A percentile compares a stretch with the other conserved stretches of the same genome.
phyloP scores from a whole-genome alignment of 1,139 yeast species.

The Lodderomyces margitis region DNA sequence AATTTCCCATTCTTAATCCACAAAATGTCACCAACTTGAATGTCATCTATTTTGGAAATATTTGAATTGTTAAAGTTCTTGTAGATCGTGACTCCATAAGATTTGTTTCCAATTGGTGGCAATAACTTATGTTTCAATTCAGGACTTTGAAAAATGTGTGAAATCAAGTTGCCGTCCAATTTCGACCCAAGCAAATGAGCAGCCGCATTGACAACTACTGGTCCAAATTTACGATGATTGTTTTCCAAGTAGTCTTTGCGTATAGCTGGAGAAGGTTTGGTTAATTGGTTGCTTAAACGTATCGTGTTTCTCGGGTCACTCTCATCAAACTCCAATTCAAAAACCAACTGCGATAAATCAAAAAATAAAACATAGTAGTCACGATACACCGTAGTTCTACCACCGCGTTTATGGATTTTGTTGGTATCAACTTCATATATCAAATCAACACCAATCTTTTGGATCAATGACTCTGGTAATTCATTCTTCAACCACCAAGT shows the following conservation, averaged over 20 bases:
- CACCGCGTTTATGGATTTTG: conserved; percentile 56
- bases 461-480: conserved; percentile 55
- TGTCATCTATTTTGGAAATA: conserved; percentile 57
- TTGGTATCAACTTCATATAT: conserved; percentile 67
- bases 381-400: conserved; percentile 47
- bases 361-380: conserved; percentile 74
- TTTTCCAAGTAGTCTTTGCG: conserved; percentile 50
- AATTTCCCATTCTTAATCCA: conserved; percentile 75
- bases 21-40: conserved; percentile 80
- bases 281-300: conserved; percentile 39
- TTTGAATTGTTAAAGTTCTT: conserved; percentile 44
- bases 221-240: conserved; percentile 48
- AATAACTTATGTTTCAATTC: conserved; percentile 26
- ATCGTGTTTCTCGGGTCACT: conserved; percentile 57
- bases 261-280: conserved; percentile 46
- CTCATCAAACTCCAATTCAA: conserved; percentile 56
- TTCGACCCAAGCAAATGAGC: conserved; percentile 38
- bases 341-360: conserved; percentile 66
- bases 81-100: conserved; percentile 74
- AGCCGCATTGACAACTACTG: conserved; percentile 42
- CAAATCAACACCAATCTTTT: conserved; percentile 46
- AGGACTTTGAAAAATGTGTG: conserved; percentile 16
- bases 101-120: conserved; percentile 61
- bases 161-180: conserved; percentile 28
- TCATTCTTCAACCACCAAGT: conserved; percentile 68